Conservation (phyloP, 2,329 filamentous ascomycete species). For the Botrytis byssoidea region DNA sequence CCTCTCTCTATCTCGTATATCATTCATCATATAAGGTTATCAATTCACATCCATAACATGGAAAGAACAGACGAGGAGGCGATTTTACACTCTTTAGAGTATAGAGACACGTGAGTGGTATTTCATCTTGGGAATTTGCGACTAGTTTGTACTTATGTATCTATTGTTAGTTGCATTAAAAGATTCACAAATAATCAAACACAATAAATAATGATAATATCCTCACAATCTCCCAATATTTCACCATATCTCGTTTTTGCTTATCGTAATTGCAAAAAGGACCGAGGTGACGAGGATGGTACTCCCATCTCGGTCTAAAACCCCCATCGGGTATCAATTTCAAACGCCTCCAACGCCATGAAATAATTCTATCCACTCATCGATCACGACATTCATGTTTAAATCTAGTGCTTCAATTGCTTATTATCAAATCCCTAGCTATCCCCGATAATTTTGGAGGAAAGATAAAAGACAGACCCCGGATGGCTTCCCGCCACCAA, state of each 20-base stretch:
- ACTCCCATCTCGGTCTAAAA: not conserved
- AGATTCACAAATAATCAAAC: not conserved
- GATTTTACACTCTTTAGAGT: not conserved
- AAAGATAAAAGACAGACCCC: slow-evolving; percentile 1
- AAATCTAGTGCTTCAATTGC: slow-evolving; percentile 3
- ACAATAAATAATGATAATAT: not conserved
- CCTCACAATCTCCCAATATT: not conserved
- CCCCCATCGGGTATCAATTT: slow-evolving; percentile 7
- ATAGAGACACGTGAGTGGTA: not conserved
- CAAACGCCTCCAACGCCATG: not conserved
- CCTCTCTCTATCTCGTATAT: not conserved
- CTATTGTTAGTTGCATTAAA: not conserved
- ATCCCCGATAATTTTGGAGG: not conserved
- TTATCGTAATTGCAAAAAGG: not conserved
- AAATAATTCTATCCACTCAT: not conserved
- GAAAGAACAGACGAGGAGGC: not conserved
- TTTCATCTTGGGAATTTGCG: not conserved
- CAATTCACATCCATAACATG: not conserved
- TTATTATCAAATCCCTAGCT: slow-evolving; percentile 6
- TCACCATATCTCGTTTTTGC: not conserved
- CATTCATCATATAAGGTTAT: not conserved
- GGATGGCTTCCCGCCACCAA: not conserved
- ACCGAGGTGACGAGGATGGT: slow-evolving; percentile 8
- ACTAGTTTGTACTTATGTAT: not conserved
- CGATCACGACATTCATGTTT: not conserved